phyloP scores from a whole-genome alignment of 805 yeast genomes.

The Naumovozyma baii region DNA sequence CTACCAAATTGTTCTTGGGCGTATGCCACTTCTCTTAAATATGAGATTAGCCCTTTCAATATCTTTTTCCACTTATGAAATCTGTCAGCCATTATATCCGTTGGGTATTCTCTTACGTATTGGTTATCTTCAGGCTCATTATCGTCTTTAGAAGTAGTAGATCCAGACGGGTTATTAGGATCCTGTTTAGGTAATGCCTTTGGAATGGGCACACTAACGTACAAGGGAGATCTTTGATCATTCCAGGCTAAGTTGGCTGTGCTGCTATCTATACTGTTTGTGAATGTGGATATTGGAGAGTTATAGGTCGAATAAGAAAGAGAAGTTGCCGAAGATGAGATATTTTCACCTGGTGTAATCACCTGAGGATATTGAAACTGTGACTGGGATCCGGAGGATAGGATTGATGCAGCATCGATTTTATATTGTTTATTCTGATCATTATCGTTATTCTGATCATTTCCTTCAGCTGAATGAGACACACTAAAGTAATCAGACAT shows the following conservation, averaged over 20 bases:
- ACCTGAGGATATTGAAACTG: background rate
- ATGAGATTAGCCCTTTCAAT: constrained; percentile 57
- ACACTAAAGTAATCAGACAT: constrained; percentile 22
- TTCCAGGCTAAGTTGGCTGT: constrained; percentile 17
- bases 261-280: constrained; percentile 6
- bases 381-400: constrained; percentile 10
- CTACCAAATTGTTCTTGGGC: constrained; percentile 68
- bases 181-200: constrained; percentile 12
- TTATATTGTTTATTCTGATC: background rate
- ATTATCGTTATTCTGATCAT: background rate
- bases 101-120: constrained; percentile 44
- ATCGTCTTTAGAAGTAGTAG: constrained; percentile 3
- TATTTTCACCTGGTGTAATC: background rate
- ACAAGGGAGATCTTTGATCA: constrained; percentile 27
- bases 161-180: constrained; percentile 1
- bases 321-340: constrained; percentile 1
- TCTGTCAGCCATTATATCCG: constrained; percentile 69
- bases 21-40: constrained; percentile 63
- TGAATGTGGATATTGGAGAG: constrained; percentile 1
- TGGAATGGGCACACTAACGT: constrained; percentile 29
- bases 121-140: constrained; percentile 13
- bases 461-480: background rate
- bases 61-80: constrained; percentile 76
- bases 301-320: constrained; percentile 1
- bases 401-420: constrained; percentile 12